Percentiles rank a stretch among this genome's conserved stretches.
These are phyloP conservation scores for Candida rishiriensis DNA, from an alignment of 805 yeast species.

Conservation along the genomic window DNA sequence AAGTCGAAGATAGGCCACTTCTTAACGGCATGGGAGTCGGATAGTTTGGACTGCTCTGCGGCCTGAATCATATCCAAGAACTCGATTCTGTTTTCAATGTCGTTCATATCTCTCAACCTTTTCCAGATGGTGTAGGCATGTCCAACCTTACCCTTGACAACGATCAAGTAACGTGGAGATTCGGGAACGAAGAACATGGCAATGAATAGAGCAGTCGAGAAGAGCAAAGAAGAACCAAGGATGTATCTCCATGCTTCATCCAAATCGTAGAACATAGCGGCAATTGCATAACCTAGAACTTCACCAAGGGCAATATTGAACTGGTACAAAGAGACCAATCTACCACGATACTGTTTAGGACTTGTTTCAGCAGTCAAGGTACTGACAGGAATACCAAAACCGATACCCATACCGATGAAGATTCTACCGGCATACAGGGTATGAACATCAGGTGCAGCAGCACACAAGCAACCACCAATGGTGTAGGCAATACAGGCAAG, in stretches of 20 bases:
- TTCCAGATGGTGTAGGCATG: constrained; percentile 55
- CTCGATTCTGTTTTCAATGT: constrained; percentile 42
- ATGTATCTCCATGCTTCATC: constrained; percentile 60
- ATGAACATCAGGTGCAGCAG: constrained; percentile 39
- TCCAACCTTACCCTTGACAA: constrained; percentile 46
- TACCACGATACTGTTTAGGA: constrained; percentile 56
- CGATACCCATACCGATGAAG: constrained; percentile 59
- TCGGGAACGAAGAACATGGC: constrained; percentile 57
- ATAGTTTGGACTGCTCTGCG: constrained; percentile 38
- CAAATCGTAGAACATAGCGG: constrained; percentile 56
- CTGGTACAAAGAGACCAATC: constrained; percentile 58
- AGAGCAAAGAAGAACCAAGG: constrained; percentile 59
- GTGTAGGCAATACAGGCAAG: constrained; percentile 58
- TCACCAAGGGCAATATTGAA: constrained; percentile 65
- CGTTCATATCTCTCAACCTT: constrained; percentile 45
- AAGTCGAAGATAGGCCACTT: constrained; percentile 46
- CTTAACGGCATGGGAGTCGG: constrained; percentile 27
- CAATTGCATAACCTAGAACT: constrained; percentile 58
- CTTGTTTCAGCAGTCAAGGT: constrained; percentile 48
- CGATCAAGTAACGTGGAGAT: constrained; percentile 53
- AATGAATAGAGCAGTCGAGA: constrained; percentile 45
- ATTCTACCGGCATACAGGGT: constrained; percentile 60
- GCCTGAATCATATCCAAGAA: constrained; percentile 54
- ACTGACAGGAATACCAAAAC: constrained; percentile 61
- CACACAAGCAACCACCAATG: constrained; percentile 56